Percentiles rank a stretch among this genome's conserved stretches.
These are phyloP conservation scores for Casuarina glauca DNA, from an alignment of 306 rosid genomes.

Conservation along the genomic window DNA sequence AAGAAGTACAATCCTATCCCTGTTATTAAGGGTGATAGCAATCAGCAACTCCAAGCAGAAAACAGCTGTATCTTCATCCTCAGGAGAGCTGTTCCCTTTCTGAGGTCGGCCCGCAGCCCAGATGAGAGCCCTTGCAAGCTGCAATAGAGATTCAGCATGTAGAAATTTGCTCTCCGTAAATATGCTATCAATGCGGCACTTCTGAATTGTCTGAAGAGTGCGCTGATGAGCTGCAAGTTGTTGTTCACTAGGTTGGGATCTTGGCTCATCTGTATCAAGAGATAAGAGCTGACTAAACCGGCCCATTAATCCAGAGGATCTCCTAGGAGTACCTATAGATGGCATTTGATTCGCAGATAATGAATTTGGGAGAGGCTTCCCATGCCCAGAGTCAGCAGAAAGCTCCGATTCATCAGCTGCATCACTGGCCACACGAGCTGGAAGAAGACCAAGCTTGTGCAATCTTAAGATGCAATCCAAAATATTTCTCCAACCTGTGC, in stretches of 20 bases:
- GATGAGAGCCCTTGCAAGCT: slow-evolving; percentile 88
- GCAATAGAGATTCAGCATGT: slow-evolving; percentile 90
- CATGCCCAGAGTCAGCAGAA: slow-evolving; percentile 73
- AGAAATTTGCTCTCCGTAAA: slow-evolving; percentile 94
- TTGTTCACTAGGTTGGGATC: slow-evolving; percentile 98
- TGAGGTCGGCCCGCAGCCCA: slow-evolving; percentile 95
- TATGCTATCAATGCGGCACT: slow-evolving; percentile 93
- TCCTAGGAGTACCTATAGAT: slow-evolving; percentile 84
- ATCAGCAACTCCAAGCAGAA: slow-evolving; percentile 93
- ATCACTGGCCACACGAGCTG: slow-evolving; percentile 97
- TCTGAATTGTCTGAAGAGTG: slow-evolving; percentile 86
- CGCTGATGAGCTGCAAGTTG: slow-evolving; percentile 98
- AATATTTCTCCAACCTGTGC: slow-evolving; percentile 97
- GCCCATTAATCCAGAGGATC: slow-evolving; percentile 97
- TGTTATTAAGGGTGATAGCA: slow-evolving; percentile 90
- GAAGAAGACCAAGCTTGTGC: slow-evolving; percentile 97
- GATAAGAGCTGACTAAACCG: slow-evolving; percentile 97
- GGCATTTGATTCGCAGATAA: slow-evolving; percentile 78
- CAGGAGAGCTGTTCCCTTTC: slow-evolving; percentile 82
- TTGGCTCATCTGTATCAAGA: slow-evolving; percentile 95
- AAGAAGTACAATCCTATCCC: slow-evolving; percentile 90
- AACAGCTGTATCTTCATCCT: slow-evolving; percentile 98
- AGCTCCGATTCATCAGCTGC: slow-evolving; percentile 90
- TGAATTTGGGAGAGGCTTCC: slow-evolving; percentile 73
- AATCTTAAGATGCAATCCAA: slow-evolving; percentile 90